Evolutionary conservation across 495 filamentous ascomycete species (phyloP).

Genomic region (Talaromyces trachyspermus): DNA sequence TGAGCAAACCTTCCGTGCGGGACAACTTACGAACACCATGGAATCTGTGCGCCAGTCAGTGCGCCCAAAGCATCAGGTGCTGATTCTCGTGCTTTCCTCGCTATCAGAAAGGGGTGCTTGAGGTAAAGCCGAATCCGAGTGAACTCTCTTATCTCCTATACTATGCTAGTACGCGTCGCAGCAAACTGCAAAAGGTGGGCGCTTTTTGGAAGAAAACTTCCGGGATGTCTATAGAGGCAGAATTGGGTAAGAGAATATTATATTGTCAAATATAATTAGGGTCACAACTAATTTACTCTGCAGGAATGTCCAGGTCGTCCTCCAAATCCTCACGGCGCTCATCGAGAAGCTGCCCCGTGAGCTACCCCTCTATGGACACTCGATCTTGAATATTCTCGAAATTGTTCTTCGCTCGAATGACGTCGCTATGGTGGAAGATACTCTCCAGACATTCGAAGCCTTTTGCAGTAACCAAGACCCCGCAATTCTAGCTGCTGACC

Average conservation of each 20-base stretch:
- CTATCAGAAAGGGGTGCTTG: constrained; percentile 78
- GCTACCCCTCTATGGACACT: constrained; percentile 75
- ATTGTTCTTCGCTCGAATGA: constrained; percentile 72
- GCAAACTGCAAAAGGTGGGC: constrained; percentile 90
- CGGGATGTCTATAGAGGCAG: constrained; percentile 76
- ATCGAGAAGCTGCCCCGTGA: constrained; percentile 89
- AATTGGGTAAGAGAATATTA: constrained; percentile 58
- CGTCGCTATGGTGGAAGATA: constrained; percentile 83
- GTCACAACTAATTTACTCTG: background rate
- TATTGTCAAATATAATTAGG: constrained; percentile 5
- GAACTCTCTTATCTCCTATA: constrained; percentile 93
- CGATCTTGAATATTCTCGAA: constrained; percentile 70
- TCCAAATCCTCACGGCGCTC: constrained; percentile 78
- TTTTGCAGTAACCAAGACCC: constrained; percentile 78
- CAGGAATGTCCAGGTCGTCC: constrained; percentile 88
- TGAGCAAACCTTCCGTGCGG: too few relatives aligned
- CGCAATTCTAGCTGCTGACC: constrained; percentile 68
- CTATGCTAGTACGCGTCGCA: constrained; percentile 86
- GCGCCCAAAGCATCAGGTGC: constrained; percentile 87
- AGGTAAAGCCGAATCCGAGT: constrained; percentile 87
- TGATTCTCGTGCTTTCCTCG: constrained; percentile 85
- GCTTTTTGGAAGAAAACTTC: constrained; percentile 82
- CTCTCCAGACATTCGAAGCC: constrained; percentile 70
- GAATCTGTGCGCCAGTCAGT: constrained; percentile 54
- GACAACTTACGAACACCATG: too few relatives aligned